These are phyloP conservation scores for Catharanthus roseus DNA, from an alignment of 257 asterid genomes.

Conservation along the genomic window DNA sequence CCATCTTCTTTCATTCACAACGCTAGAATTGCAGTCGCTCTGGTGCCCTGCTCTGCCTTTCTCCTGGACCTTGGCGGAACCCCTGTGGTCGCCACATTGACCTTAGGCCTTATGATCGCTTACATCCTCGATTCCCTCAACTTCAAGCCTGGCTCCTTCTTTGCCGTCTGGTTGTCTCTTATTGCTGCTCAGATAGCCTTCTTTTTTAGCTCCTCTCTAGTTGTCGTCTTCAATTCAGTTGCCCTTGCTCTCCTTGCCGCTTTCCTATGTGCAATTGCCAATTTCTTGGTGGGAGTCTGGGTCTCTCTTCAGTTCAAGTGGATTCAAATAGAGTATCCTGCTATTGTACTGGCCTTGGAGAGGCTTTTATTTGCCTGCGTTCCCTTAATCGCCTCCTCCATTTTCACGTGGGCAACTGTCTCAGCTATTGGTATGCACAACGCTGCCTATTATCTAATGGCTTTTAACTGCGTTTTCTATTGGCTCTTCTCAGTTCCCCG, in stretches of 20 bases:
- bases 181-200: slow-evolving; percentile 74
- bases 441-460: slow-evolving; percentile 87
- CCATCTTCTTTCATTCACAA: slow-evolving; percentile 71
- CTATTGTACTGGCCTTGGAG: slow-evolving; percentile 84
- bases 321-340: slow-evolving; percentile 90
- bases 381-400: slow-evolving; percentile 60
- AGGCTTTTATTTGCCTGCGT: slow-evolving; percentile 80
- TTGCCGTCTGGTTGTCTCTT: slow-evolving; percentile 84
- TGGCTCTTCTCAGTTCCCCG: slow-evolving; percentile 94
- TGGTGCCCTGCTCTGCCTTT: slow-evolving; percentile 76
- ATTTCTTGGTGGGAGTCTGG: slow-evolving; percentile 91
- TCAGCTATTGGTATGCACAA: slow-evolving; percentile 84
- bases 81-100: slow-evolving; percentile 76
- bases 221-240: slow-evolving; percentile 47
- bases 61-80: slow-evolving; percentile 97
- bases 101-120: slow-evolving; percentile 77
- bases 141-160: slow-evolving; percentile 85
- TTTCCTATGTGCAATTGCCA: slow-evolving; percentile 62
- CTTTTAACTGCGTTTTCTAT: slow-evolving; percentile 75
- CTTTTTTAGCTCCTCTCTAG: slow-evolving; percentile 67
- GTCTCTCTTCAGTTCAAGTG: slow-evolving; percentile 93
- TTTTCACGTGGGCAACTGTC: slow-evolving; percentile 95
- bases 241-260: slow-evolving; percentile 57
- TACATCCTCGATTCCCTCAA: slow-evolving; percentile 81
- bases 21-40: slow-evolving; percentile 70